A percentile compares a stretch with the other conserved stretches of the same genome.
phyloP scores from a whole-genome alignment of 2,329 filamentous ascomycete genomes.

The Arachnomyces sp. region DNA sequence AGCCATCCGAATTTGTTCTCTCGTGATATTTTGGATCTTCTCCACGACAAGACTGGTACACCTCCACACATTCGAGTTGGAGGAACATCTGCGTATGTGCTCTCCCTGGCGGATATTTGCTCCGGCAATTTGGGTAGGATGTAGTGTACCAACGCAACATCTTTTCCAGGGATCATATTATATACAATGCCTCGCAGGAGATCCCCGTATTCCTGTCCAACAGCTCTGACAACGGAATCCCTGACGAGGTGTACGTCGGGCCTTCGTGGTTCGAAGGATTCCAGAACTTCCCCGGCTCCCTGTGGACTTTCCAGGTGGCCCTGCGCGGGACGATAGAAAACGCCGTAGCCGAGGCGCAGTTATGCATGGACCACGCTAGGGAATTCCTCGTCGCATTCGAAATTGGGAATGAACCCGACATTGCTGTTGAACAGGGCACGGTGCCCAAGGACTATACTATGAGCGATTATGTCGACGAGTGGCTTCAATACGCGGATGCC shows the following conservation, averaged over 20 bases:
- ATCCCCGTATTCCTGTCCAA: slow-evolving; percentile 8
- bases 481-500: slow-evolving; percentile 9
- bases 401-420: slow-evolving; percentile 24
- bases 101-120: too few relatives aligned
- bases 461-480: slow-evolving; percentile 10
- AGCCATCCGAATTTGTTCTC: too few relatives aligned
- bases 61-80: too few relatives aligned
- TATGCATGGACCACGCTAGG: slow-evolving; percentile 10
- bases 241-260: slow-evolving; percentile 8
- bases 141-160: slow-evolving; percentile 3
- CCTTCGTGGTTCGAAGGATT: slow-evolving; percentile 10
- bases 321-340: slow-evolving; percentile 9
- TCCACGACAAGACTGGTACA: too few relatives aligned
- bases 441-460: slow-evolving; percentile 7
- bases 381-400: slow-evolving; percentile 23
- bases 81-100: too few relatives aligned
- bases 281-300: slow-evolving; percentile 9
- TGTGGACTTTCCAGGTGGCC: slow-evolving; percentile 12
- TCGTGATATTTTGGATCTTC: too few relatives aligned
- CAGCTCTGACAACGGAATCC: slow-evolving; percentile 9
- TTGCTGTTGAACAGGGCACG: slow-evolving; percentile 16
- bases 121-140: too few relatives aligned
- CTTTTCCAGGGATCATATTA: slow-evolving; percentile 8
- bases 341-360: slow-evolving; percentile 7
- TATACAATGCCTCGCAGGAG: slow-evolving; percentile 9